Base-by-base conservation (phyloP, 495 filamentous ascomycete genomes). In the Aspergillus ellipticus region DNA sequence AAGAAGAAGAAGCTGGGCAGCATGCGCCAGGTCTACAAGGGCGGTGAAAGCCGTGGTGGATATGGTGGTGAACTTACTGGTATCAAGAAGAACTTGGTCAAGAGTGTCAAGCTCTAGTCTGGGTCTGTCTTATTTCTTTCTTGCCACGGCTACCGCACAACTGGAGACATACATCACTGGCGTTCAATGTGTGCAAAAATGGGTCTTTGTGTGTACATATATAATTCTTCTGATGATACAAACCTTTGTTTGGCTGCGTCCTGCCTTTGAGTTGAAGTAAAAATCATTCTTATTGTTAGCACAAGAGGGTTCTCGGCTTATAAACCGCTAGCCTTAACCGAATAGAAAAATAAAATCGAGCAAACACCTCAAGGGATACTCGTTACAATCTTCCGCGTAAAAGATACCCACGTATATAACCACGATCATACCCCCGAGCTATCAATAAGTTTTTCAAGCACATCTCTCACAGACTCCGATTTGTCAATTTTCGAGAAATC, bases 1-100 rank as follows among this genome's bases (percentile, higher is more conserved):
- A 96, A 95, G 80, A 86, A 90, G 80, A 96, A 95, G 86, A 97
- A 97, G 81, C 71, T 97, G 69, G 81, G 80, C 47, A 92, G 86
- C 68, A 84, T 89, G 68, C 89, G 85, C 78, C 79, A 88, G 37
- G 74, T 90, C 37, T 98, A 90, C 72, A 89, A 88, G 74, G 93
- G 91, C 63, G 93, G 91, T 31, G 89, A 96, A 73, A 85, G 85
- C 49, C 83, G 79, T 62, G 92, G 94, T 62, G 89, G 90, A 7
- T 98, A 98, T 75, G 83, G 79, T 59, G 94, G 94, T 70, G 94
- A 98, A 73, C 69, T 88, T 79, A 96, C 92, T 48, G 94, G 94
- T 81, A 96, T 98, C 69, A 97, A 96, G 80, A 89, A 83, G 63
- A 87, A 87, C 42, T 66, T 98, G 73, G 87, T 97, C 64, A 96